These are phyloP conservation scores for Microthlaspi erraticum DNA, from an alignment of 345 rosid genomes.

Conservation along the genomic window DNA sequence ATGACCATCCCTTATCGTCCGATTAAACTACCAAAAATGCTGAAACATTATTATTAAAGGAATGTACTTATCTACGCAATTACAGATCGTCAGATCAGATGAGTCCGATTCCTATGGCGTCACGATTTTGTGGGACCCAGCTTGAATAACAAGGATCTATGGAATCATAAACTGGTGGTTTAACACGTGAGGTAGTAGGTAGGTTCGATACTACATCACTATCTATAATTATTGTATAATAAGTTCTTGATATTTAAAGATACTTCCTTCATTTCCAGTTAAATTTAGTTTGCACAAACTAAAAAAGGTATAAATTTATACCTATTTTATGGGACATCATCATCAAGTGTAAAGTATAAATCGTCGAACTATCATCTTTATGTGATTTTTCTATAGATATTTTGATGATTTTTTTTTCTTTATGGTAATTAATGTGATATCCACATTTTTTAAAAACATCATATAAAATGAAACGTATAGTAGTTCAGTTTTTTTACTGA, in stretches of 20 bases:
- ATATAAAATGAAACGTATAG: background rate
- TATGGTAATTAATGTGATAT: background rate
- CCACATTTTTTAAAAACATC: background rate
- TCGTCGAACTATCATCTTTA: no score
- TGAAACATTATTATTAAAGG: slow-evolving; percentile 25
- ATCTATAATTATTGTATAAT: background rate
- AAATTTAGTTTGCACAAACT: no score
- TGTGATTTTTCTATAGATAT: background rate
- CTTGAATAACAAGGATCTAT: slow-evolving; percentile 2
- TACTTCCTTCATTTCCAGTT: no score
- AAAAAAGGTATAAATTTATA: no score
- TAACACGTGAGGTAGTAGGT: slow-evolving; percentile 40
- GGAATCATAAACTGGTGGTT: slow-evolving; percentile 27
- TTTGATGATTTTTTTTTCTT: background rate
- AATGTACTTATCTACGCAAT: slow-evolving; percentile 30
- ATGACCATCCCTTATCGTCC: slow-evolving; percentile 18
- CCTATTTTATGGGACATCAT: no score
- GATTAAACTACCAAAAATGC: slow-evolving; percentile 20
- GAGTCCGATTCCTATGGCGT: slow-evolving; percentile 20
- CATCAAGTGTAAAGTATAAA: no score
- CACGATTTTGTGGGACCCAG: slow-evolving; percentile 35
- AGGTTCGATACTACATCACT: slow-evolving; percentile 3
- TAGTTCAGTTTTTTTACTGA: background rate
- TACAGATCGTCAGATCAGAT: slow-evolving; percentile 17
- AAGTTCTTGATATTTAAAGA: slow-evolving; percentile 4